A percentile compares a stretch with the other conserved stretches of the same genome.
phyloP scores from a whole-genome alignment of 2,329 filamentous ascomycete species.

The Microsporum ferrugineum region DNA sequence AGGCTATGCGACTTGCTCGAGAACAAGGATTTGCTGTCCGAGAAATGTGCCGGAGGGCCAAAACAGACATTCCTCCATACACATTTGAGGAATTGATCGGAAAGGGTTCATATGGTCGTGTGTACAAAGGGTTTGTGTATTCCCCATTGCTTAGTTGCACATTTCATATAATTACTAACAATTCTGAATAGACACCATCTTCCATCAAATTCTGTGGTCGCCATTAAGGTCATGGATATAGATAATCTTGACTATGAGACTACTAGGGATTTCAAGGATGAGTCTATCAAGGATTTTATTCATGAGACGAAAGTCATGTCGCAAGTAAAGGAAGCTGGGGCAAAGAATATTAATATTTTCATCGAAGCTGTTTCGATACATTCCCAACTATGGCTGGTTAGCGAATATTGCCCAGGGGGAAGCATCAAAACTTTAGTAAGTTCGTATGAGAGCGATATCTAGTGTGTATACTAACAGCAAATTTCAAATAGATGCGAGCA shows the following conservation, averaged over 20 bases:
- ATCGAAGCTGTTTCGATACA: constrained; percentile 54
- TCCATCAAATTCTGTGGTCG: constrained; percentile 34
- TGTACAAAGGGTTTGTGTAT: constrained; percentile 36
- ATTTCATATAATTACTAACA: constrained; percentile 7
- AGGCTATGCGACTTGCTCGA: constrained; percentile 37
- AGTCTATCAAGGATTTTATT: constrained; percentile 45
- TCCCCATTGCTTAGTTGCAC: not conserved
- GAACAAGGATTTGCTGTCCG: constrained; percentile 36
- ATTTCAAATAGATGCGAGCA: constrained; percentile 33
- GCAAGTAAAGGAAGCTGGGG: constrained; percentile 50
- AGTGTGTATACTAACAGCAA: not conserved
- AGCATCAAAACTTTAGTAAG: constrained; percentile 53
- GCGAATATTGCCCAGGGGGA: constrained; percentile 55
- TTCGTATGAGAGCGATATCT: not conserved
- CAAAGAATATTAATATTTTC: constrained; percentile 52
- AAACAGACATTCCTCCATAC: constrained; percentile 36
- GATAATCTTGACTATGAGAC: constrained; percentile 40
- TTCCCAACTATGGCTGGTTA: constrained; percentile 55
- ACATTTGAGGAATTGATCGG: constrained; percentile 42
- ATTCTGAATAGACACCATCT: constrained; percentile 22
- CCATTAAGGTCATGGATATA: constrained; percentile 42
- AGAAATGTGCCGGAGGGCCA: constrained; percentile 37
- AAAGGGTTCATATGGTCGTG: constrained; percentile 41
- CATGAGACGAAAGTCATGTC: constrained; percentile 53
- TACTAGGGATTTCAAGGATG: constrained; percentile 36